Percentiles rank a stretch among this genome's conserved stretches.
Evolutionary conservation across 75 land plant genomes (phyloP).

Genomic region (Selaginella moellendorffii): DNA sequence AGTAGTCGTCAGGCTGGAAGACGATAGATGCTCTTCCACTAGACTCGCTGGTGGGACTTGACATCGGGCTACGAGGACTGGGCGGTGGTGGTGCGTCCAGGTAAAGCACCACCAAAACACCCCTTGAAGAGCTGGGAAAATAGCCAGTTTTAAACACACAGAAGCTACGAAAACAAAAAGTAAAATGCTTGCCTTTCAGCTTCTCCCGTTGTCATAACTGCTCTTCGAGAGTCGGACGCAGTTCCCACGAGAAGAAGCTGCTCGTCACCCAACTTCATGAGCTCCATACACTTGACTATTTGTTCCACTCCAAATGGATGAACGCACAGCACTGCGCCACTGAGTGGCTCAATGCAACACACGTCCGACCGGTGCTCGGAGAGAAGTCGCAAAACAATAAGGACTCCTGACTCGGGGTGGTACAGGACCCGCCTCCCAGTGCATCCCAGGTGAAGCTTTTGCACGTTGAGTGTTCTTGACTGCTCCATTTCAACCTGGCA

Average conservation of each 20-base stretch:
- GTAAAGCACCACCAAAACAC: neutral
- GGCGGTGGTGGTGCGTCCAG: no score
- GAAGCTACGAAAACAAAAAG: no score
- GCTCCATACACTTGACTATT: constrained; percentile 67
- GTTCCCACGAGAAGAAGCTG: constrained; percentile 81
- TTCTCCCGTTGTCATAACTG: constrained; percentile 85
- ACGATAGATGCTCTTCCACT: no score
- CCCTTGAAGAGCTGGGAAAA: neutral
- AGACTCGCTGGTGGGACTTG: no score
- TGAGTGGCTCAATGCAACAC: constrained; percentile 80
- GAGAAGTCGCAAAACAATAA: constrained; percentile 71
- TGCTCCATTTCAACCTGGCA: constrained; percentile 90
- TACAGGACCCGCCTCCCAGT: constrained; percentile 68
- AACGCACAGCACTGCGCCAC: constrained; percentile 51
- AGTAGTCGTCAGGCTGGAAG: constrained; percentile 26
- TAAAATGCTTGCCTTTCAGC: constrained; percentile 53
- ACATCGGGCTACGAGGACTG: no score
- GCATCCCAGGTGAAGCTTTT: constrained; percentile 53
- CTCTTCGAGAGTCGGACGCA: constrained; percentile 42
- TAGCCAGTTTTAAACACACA: no score
- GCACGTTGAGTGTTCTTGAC: constrained; percentile 73
- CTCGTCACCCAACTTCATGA: constrained; percentile 52
- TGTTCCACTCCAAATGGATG: constrained; percentile 54
- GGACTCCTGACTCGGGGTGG: constrained; percentile 52
- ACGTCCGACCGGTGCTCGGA: constrained; percentile 51